Evolutionary conservation across 805 yeast species (phyloP).

Genomic region (Metschnikowia borealis): DNA sequence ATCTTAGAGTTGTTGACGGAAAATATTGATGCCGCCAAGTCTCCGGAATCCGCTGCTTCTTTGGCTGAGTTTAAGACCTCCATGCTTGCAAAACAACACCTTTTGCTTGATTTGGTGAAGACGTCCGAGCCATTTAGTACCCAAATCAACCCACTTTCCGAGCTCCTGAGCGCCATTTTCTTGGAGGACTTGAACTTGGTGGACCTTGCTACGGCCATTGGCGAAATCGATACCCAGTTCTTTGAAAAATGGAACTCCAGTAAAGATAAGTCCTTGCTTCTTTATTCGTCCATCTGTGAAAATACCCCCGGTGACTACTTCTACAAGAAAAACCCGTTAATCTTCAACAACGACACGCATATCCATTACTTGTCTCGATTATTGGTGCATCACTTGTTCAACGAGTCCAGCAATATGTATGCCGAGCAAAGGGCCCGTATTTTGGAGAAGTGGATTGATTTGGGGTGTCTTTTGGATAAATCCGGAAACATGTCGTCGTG

Average conservation of each 20-base stretch:
- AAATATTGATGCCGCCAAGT: neutral
- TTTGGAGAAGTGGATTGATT: constrained; percentile 76
- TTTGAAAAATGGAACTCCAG: constrained; percentile 74
- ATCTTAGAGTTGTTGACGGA: constrained; percentile 45
- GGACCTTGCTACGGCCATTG: constrained; percentile 59
- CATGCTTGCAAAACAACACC: constrained; percentile 49
- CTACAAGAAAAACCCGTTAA: constrained; percentile 65
- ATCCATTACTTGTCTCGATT: constrained; percentile 77
- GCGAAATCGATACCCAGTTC: constrained; percentile 62
- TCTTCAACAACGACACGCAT: constrained; percentile 62
- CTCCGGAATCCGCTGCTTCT: constrained; percentile 17
- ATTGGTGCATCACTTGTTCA: constrained; percentile 64
- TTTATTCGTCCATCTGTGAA: constrained; percentile 43
- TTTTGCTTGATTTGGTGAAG: constrained; percentile 24
- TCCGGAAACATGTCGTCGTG: constrained; percentile 92
- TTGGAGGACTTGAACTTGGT: constrained; percentile 48
- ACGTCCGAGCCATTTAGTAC: neutral
- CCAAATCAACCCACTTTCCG: constrained; percentile 22
- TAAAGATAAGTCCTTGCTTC: constrained; percentile 69
- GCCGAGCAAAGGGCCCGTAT: constrained; percentile 56
- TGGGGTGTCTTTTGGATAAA: constrained; percentile 73
- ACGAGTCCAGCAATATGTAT: constrained; percentile 33
- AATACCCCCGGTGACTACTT: constrained; percentile 22
- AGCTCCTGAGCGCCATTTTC: constrained; percentile 44
- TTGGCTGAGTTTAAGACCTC: constrained; percentile 50